Percentiles rank a stretch among this genome's conserved stretches.
phyloP scores from a whole-genome alignment of 1,284 basidiomycete species.

The Sphagnurus paluster region DNA sequence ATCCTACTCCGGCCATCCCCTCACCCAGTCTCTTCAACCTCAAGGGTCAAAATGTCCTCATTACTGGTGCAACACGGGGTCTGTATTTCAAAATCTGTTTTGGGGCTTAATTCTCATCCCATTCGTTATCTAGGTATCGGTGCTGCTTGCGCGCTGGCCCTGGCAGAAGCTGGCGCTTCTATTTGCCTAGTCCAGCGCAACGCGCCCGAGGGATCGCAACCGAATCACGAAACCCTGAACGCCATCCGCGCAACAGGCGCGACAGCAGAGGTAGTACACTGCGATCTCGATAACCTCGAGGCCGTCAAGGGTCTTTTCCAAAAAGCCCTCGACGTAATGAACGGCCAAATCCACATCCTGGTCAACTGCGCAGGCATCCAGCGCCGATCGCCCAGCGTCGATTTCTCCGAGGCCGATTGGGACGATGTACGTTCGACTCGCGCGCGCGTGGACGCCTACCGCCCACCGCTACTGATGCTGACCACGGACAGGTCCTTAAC shows the following conservation, averaged over 20 bases:
- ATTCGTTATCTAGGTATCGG: slow-evolving; percentile 58
- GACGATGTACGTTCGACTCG: slow-evolving; percentile 65
- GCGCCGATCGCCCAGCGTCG: slow-evolving; percentile 77
- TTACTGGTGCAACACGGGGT: slow-evolving; percentile 74
- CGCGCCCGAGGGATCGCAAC: slow-evolving; percentile 27
- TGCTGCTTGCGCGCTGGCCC: slow-evolving; percentile 68
- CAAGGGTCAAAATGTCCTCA: slow-evolving; percentile 58
- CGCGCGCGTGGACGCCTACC: background rate
- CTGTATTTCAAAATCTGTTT: no score
- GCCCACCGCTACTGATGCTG: background rate
- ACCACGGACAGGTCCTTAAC: slow-evolving; percentile 59
- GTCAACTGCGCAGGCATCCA: slow-evolving; percentile 97
- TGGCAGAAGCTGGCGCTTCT: slow-evolving; percentile 80
- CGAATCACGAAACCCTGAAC: slow-evolving; percentile 59
- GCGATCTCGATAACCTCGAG: slow-evolving; percentile 73
- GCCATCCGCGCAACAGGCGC: slow-evolving; percentile 47
- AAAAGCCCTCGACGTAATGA: slow-evolving; percentile 58
- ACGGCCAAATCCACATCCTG: slow-evolving; percentile 77
- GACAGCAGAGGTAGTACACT: slow-evolving; percentile 59
- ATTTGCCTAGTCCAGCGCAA: slow-evolving; percentile 77
- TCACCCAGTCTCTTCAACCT: slow-evolving; percentile 62
- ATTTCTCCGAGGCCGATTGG: slow-evolving; percentile 88
- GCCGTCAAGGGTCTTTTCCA: slow-evolving; percentile 69
- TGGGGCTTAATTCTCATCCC: background rate
- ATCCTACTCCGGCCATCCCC: slow-evolving; percentile 33